Evolutionary conservation across 768 basidiomycete genomes (phyloP).

Genomic region (Lanmaoa rubissima): DNA sequence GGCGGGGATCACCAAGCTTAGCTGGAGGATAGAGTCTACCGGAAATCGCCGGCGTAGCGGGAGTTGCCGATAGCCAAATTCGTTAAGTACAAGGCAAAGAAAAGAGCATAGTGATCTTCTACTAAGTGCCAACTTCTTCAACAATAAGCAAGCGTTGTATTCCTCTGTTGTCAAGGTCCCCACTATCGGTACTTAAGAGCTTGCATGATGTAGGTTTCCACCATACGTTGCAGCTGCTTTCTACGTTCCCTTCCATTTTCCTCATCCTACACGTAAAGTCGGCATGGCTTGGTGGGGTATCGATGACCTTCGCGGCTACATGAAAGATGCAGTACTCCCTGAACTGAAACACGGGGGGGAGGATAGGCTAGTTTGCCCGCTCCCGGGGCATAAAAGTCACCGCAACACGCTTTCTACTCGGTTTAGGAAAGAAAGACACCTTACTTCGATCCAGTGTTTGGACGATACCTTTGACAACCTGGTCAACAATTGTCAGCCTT

Average conservation of each 20-base stretch:
- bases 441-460: constrained; percentile 30
- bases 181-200: constrained; percentile 12
- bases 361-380: constrained; percentile 16
- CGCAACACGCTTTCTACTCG: constrained; percentile 34
- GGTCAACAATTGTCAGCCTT: constrained; percentile 30
- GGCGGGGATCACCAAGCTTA: constrained; percentile 1
- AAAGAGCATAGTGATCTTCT: not conserved
- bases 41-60: constrained; percentile 26
- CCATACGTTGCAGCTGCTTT: not conserved
- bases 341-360: constrained; percentile 29
- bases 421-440: constrained; percentile 32
- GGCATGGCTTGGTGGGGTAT: constrained; percentile 30
- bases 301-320: constrained; percentile 35
- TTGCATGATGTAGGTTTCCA: not conserved
- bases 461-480: constrained; percentile 26
- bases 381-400: constrained; percentile 35
- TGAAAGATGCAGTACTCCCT: constrained; percentile 34
- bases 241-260: not conserved
- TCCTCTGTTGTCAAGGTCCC: constrained; percentile 21
- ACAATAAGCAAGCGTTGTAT: constrained; percentile 22
- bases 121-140: not conserved
- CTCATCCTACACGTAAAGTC: not conserved
- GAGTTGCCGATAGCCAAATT: constrained; percentile 24
- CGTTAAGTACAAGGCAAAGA: not conserved
- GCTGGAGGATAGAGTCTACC: not conserved